Conservation (phyloP, 176 grass and related monocot species). For the Carex kokanica region DNA sequence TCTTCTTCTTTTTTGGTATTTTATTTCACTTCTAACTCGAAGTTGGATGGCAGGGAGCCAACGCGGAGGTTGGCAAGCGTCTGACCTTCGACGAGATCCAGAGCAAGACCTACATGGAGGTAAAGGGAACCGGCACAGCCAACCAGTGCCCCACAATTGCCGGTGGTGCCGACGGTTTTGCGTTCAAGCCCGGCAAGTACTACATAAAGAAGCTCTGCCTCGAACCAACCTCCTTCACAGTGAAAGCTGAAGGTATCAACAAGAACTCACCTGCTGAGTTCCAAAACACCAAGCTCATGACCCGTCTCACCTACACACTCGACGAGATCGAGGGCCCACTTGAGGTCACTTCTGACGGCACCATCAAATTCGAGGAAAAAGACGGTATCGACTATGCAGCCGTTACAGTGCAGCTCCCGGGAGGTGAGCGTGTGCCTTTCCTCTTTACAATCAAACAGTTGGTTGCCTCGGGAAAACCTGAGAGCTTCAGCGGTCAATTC, state of each 20-base stretch:
- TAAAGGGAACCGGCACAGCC: slow-evolving; percentile 80
- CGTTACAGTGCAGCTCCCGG: slow-evolving; percentile 69
- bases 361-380: slow-evolving; percentile 77
- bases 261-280: slow-evolving; percentile 74
- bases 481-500: slow-evolving; percentile 72
- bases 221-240: slow-evolving; percentile 86
- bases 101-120: slow-evolving; percentile 88
- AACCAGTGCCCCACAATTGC: slow-evolving; percentile 79
- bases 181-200: slow-evolving; percentile 83
- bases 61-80: slow-evolving; percentile 57
- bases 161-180: slow-evolving; percentile 46
- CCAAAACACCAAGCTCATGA: slow-evolving; percentile 95
- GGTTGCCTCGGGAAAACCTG: slow-evolving; percentile 70
- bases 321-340: slow-evolving; percentile 85
- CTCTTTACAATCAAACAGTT: slow-evolving; percentile 89
- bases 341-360: slow-evolving; percentile 51
- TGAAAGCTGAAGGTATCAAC: slow-evolving; percentile 61
- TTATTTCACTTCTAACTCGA: not conserved
- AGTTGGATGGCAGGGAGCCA: slow-evolving; percentile 45
- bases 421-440: slow-evolving; percentile 81
- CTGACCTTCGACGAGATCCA: slow-evolving; percentile 85
- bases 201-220: slow-evolving; percentile 78
- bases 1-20: not conserved
- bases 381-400: slow-evolving; percentile 87
- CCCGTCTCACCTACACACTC: slow-evolving; percentile 84